Conservation (phyloP, 2,329 filamentous ascomycete species). For the Aspergillus sp. region DNA sequence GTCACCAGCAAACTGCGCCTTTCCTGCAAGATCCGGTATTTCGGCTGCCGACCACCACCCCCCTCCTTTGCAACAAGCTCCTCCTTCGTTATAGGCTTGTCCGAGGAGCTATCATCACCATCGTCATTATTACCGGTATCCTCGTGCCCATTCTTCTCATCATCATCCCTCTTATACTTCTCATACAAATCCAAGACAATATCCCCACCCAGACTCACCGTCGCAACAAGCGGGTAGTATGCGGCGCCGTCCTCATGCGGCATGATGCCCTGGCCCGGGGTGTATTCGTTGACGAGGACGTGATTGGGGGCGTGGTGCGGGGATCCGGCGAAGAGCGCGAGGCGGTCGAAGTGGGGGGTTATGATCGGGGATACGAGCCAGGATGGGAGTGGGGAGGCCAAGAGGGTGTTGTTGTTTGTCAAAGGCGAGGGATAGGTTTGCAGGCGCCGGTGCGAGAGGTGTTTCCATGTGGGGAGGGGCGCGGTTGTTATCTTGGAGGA, state of each 20-base stretch:
- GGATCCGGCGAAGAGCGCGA: conserved; percentile 63
- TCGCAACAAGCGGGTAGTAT: conserved; percentile 87
- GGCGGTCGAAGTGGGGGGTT: conserved; percentile 52
- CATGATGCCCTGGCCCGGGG: conserved; percentile 90
- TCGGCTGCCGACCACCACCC: conserved; percentile 30
- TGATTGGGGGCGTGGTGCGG: conserved; percentile 83
- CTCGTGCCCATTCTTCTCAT: conserved; percentile 7
- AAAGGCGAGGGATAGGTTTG: conserved; percentile 90
- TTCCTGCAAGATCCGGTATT: conserved; percentile 76
- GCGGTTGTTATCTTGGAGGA: conserved; percentile 53
- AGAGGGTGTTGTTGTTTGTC: conserved; percentile 72
- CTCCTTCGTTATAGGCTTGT: too few species aligned
- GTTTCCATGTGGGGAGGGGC: conserved; percentile 80
- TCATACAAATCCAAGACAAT: conserved; percentile 78
- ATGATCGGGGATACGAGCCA: conserved; percentile 77
- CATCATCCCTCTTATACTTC: conserved; percentile 46
- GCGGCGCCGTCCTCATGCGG: conserved; percentile 90
- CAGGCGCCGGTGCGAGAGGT: conserved; percentile 83
- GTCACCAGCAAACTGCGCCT: conserved; percentile 72
- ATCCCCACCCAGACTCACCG: conserved; percentile 79
- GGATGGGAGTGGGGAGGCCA: conserved; percentile 70
- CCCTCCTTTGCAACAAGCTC: too few species aligned
- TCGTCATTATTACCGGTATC: conserved; percentile 12
- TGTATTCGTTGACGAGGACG: conserved; percentile 91
- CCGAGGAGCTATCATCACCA: not conserved